phyloP scores from a whole-genome alignment of 768 basidiomycete genomes.

The Nevesoporus exiguus region DNA sequence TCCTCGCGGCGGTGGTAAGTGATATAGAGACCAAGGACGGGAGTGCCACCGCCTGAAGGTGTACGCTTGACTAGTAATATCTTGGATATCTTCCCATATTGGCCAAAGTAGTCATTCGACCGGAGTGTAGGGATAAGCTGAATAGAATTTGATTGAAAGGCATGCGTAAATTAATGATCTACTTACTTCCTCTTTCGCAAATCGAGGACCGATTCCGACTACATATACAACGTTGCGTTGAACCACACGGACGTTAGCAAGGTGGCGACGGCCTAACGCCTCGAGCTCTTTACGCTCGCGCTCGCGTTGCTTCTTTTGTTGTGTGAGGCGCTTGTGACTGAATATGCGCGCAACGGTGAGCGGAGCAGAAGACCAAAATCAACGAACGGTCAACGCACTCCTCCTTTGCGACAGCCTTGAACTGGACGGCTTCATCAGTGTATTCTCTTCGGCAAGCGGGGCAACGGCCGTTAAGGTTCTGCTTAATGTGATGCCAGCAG shows the following conservation, averaged over 20 bases:
- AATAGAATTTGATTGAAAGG: conserved; percentile 4
- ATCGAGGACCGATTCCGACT: conserved; percentile 89
- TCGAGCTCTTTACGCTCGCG: conserved; percentile 96
- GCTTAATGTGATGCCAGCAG: conserved; percentile 98
- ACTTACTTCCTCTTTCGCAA: conserved; percentile 93
- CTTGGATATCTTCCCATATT: conserved; percentile 97
- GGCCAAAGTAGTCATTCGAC: conserved; percentile 95
- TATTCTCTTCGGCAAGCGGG: conserved; percentile 94
- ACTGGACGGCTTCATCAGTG: conserved; percentile 89
- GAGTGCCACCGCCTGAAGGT: conserved; percentile 64
- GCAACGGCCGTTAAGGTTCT: conserved; percentile 93
- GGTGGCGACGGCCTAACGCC: conserved; percentile 73
- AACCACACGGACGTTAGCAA: conserved; percentile 93
- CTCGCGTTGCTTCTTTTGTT: conserved; percentile 93
- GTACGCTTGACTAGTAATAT: conserved; percentile 91
- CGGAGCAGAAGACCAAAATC: conserved; percentile 2
- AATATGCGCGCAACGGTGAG: conserved; percentile 12
- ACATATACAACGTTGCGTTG: conserved; percentile 96
- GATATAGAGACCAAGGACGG: conserved; percentile 91
- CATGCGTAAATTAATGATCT: not conserved
- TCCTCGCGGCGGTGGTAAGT: conserved; percentile 94
- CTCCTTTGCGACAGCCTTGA: conserved; percentile 91
- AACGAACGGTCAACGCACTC: conserved; percentile 62
- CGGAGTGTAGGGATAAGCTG: conserved; percentile 90
- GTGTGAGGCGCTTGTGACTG: conserved; percentile 92